phyloP scores from a whole-genome alignment of 2,329 filamentous ascomycete genomes.

The Ascochyta pisi region DNA sequence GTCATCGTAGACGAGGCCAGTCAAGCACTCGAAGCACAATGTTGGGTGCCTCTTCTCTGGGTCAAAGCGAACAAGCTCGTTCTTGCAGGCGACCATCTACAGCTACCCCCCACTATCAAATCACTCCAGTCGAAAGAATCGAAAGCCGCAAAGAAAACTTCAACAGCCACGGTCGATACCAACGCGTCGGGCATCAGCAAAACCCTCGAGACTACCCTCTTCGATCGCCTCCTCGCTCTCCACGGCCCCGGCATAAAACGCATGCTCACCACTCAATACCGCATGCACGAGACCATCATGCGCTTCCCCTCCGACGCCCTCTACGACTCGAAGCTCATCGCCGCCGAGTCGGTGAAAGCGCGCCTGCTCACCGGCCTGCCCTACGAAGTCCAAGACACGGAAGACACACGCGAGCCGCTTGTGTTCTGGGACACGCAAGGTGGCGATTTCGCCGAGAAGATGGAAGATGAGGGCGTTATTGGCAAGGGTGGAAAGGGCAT shows the following conservation, averaged over 20 bases:
- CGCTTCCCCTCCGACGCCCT: constrained; percentile 87
- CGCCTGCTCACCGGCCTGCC: constrained; percentile 78
- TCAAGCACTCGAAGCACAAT: constrained; percentile 94
- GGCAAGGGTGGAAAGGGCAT: constrained; percentile 57
- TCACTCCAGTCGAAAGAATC: constrained; percentile 61
- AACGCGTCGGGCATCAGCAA: constrained; percentile 53
- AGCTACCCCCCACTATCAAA: constrained; percentile 94
- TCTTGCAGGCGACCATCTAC: constrained; percentile 91
- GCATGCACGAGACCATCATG: constrained; percentile 98
- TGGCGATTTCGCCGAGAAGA: constrained; percentile 85
- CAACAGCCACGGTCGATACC: constrained; percentile 35
- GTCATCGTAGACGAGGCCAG: constrained; percentile 96
- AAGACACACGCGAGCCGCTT: constrained; percentile 86
- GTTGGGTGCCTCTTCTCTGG: constrained; percentile 87
- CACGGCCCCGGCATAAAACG: constrained; percentile 86
- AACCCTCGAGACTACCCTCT: constrained; percentile 86
- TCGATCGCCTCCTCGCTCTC: constrained; percentile 82
- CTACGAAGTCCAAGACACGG: constrained; percentile 78
- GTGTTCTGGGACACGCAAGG: constrained; percentile 98
- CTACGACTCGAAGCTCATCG: constrained; percentile 82
- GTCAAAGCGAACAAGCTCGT: constrained; percentile 78
- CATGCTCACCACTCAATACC: constrained; percentile 96
- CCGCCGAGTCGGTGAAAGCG: constrained; percentile 77
- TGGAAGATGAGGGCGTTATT: constrained; percentile 71
- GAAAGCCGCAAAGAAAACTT: constrained; percentile 42